Evolutionary conservation across 257 asterid species (phyloP).

Genomic region (Forsythia viridissima): DNA sequence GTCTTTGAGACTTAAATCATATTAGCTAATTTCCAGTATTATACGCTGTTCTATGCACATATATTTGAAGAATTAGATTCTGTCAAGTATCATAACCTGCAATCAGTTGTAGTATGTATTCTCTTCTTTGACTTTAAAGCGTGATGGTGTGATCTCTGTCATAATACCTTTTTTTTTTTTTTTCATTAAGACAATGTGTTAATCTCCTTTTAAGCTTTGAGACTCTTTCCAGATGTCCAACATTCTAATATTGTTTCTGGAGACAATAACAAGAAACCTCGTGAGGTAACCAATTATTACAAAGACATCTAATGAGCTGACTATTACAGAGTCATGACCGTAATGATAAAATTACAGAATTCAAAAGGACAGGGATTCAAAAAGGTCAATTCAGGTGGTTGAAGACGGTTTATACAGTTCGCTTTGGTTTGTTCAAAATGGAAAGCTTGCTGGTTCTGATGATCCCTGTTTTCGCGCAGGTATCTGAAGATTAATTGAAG

Average conservation of each 20-base stretch:
- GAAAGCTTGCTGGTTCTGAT: conserved; percentile 42
- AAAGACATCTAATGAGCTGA: too few species aligned
- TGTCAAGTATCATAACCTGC: background rate
- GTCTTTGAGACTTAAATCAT: background rate
- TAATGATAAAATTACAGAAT: conserved; percentile 83
- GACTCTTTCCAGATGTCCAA: background rate
- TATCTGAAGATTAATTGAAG: too few species aligned
- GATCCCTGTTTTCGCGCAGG: too few species aligned
- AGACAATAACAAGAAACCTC: too few species aligned
- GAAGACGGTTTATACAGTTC: conserved; percentile 90
- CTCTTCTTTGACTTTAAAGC: background rate
- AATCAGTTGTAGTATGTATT: too few species aligned
- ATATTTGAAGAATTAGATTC: background rate
- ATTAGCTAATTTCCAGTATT: background rate
- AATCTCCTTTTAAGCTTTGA: too few species aligned
- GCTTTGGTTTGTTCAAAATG: conserved; percentile 92
- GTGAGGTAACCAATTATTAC: too few species aligned
- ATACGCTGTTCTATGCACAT: background rate
- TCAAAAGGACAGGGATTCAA: conserved; percentile 78
- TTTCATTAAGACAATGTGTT: background rate
- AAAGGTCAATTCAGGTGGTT: conserved; percentile 83
- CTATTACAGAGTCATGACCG: conserved; percentile 54
- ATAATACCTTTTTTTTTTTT: too few species aligned
- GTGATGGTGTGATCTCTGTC: background rate
- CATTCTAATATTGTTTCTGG: too few species aligned